phyloP scores from a whole-genome alignment of 1,284 basidiomycete genomes.

The Microbotryum lychnidis-dioicae region DNA sequence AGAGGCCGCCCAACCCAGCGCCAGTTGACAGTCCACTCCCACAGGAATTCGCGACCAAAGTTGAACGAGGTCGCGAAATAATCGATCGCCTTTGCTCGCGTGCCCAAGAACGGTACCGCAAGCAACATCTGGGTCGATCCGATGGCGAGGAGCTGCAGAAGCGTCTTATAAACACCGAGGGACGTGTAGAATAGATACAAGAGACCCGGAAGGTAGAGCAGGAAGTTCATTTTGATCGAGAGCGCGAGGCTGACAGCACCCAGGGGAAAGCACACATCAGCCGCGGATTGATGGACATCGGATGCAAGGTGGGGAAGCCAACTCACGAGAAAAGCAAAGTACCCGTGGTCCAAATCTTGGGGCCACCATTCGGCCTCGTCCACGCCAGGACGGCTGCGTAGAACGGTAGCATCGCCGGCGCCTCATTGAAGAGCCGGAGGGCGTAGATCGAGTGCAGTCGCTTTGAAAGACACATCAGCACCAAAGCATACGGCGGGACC shows the following conservation, averaged over 20 bases:
- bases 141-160: conserved; percentile 1
- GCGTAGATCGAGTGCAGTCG: conserved; percentile 88
- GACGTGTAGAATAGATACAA: conserved; percentile 75
- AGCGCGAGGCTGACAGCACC: conserved; percentile 59
- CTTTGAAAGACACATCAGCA: conserved; percentile 77
- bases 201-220: conserved; percentile 85
- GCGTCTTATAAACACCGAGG: conserved; percentile 44
- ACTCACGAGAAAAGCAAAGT: conserved; percentile 65
- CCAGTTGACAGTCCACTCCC: conserved; percentile 99
- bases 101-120: conserved; percentile 66
- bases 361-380: not conserved
- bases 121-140: conserved; percentile 51
- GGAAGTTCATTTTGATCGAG: conserved; percentile 91
- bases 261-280: not conserved
- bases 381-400: conserved; percentile 41
- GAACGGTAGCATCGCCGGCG: conserved; percentile 61
- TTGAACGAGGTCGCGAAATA: conserved; percentile 80
- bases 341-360: conserved; percentile 51
- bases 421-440: conserved; percentile 91
- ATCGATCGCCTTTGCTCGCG: conserved; percentile 42
- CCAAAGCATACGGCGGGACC: conserved; percentile 67
- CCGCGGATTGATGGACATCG: conserved; percentile 6
- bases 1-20: conserved; percentile 65
- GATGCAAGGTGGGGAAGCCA: not conserved
- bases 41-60: conserved; percentile 78